Evolutionary conservation across 2,329 filamentous ascomycete species (phyloP).

Genomic region (Paramyrothecium roridum): DNA sequence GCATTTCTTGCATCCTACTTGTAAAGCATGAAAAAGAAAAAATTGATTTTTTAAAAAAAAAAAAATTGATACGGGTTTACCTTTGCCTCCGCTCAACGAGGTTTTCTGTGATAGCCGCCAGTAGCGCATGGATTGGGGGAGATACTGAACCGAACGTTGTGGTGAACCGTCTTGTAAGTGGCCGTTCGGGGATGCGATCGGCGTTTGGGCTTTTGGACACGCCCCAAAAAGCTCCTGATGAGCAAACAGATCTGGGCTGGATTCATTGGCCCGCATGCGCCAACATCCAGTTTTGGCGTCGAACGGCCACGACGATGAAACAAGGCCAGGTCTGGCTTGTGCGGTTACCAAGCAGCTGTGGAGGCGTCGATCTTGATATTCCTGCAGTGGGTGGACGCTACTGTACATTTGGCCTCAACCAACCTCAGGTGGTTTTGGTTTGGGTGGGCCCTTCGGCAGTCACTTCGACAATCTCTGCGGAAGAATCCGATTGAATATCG

Average conservation of each 20-base stretch:
- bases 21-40: no score
- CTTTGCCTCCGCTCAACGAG: neutral
- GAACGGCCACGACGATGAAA: neutral
- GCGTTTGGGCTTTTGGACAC: neutral
- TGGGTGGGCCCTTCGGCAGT: neutral
- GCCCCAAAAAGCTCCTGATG: neutral
- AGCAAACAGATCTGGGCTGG: neutral
- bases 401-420: neutral
- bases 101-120: slow-evolving; percentile 31
- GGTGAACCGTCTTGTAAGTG: neutral
- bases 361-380: neutral
- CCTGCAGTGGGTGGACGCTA: neutral
- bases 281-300: neutral
- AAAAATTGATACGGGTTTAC: no score
- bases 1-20: no score
- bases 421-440: neutral
- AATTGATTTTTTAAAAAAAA: no score
- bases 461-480: neutral
- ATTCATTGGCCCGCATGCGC: neutral
- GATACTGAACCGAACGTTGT: slow-evolving; percentile 1
- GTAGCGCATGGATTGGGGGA: slow-evolving; percentile 20
- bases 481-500: neutral
- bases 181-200: slow-evolving; percentile 2
- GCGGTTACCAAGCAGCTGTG: neutral
- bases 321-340: neutral